Conservation (phyloP, 305 asterid genomes). For the Plantago lanceolata region DNA sequence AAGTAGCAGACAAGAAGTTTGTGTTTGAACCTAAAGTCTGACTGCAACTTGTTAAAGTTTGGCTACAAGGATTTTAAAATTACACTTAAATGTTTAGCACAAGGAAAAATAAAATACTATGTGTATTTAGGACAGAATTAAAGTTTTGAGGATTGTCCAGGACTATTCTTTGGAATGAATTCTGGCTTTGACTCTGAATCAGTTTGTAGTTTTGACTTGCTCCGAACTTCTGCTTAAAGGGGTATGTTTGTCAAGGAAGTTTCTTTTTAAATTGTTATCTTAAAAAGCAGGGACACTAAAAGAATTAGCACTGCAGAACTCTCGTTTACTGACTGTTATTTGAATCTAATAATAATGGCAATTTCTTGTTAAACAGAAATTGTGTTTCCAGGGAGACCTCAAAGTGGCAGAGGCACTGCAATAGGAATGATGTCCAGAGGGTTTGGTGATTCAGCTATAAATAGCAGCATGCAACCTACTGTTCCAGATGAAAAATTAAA, state of each 20-base stretch:
- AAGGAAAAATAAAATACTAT: too few species aligned
- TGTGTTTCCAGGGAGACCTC: slow-evolving; percentile 84
- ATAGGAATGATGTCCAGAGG: slow-evolving; percentile 46
- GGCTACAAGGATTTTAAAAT: too few species aligned
- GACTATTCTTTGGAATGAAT: too few species aligned
- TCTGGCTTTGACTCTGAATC: too few species aligned
- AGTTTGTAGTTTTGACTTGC: too few species aligned
- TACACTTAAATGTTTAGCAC: too few species aligned
- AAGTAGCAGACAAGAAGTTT: not conserved
- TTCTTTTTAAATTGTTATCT: not conserved
- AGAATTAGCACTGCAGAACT: not conserved
- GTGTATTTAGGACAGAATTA: too few species aligned
- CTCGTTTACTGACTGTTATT: not conserved
- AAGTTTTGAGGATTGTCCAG: too few species aligned
- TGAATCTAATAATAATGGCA: slow-evolving; percentile 21
- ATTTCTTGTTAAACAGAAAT: slow-evolving; percentile 47
- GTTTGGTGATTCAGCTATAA: slow-evolving; percentile 41
- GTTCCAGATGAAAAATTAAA: slow-evolving; percentile 39
- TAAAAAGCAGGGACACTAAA: not conserved
- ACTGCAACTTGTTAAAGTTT: not conserved
- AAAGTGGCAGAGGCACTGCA: slow-evolving; percentile 60
- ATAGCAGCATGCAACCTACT: slow-evolving; percentile 34
- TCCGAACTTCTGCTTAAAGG: too few species aligned
- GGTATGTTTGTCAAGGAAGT: too few species aligned
- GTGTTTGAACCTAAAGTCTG: not conserved